phyloP scores from a whole-genome alignment of 2,329 filamentous ascomycete genomes.

The Emergomyces orientalis region DNA sequence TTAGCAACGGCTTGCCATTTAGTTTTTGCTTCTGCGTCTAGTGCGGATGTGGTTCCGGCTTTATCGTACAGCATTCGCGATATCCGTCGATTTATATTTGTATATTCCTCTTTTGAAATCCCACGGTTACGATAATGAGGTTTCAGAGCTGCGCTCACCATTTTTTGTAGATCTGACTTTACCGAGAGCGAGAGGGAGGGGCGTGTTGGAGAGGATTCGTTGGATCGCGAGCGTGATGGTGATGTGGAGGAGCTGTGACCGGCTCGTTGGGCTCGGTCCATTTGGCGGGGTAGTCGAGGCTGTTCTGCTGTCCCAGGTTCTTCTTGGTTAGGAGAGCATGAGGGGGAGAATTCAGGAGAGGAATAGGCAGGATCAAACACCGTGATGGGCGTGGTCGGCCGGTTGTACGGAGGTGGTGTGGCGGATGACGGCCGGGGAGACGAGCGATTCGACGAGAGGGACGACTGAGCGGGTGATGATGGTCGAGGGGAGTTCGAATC shows the following conservation, averaged over 20 bases:
- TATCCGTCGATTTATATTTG: constrained; percentile 79
- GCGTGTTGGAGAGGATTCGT: constrained; percentile 61
- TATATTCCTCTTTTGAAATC: constrained; percentile 82
- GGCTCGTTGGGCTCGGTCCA: constrained; percentile 11
- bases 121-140: constrained; percentile 72
- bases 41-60: constrained; percentile 40
- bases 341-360: constrained; percentile 64
- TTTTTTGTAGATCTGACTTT: constrained; percentile 79
- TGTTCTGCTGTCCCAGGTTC: constrained; percentile 10
- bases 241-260: constrained; percentile 33
- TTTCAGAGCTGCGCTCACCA: constrained; percentile 74
- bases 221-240: constrained; percentile 41
- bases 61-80: constrained; percentile 77
- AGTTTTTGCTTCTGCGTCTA: constrained; percentile 57
- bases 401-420: constrained; percentile 62
- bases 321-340: constrained; percentile 40
- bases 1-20: constrained; percentile 68
- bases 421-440: constrained; percentile 58
- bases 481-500: constrained; percentile 24
- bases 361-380: constrained; percentile 66
- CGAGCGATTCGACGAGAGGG: constrained; percentile 46
- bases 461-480: constrained; percentile 35
- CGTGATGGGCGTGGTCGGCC: constrained; percentile 60
- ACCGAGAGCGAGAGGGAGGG: constrained; percentile 63
- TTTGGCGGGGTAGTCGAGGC: constrained; percentile 14